Base-by-base conservation (phyloP, 352 stramenopile species). In the Globisporangium orthogonon region DNA sequence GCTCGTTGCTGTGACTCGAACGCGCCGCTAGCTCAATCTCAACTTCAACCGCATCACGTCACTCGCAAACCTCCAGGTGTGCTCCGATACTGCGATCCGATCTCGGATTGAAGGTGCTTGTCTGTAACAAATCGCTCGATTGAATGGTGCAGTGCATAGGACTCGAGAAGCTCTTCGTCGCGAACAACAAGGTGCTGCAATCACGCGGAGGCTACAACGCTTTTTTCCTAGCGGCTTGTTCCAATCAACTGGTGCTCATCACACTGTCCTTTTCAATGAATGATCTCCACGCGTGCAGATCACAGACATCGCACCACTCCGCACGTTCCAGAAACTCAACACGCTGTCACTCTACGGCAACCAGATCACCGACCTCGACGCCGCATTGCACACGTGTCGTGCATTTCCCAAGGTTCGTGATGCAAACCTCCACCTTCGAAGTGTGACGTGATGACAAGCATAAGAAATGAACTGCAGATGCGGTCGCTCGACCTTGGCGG, bases 291-390 rank as follows among this genome's bases (percentile, higher is more conserved):
- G 37, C 35, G 13, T 29, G n/a, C 30, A 86, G 74, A 62, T 88
- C 37, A 50, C 67, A 10, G 69, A 84, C n/a, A 71, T 88, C 7
- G 59, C 69, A 52, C 66, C 70, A 3, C 51, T 88, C 23, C 69
- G 74, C 1, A 57, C 60, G 17, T 69, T 88, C 23, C 60, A 69
- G 23, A 71, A 80, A 31, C 69, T 88, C 44, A 83, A 74, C 33
- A 84, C 78, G 3, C 15, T 88, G 10, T 88, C 76, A 15, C 52
- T 88, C 7, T 88, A 84, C 50, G 78, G 78, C 55, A 88, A 88
- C 62, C 54, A 58, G 29, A 62, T 88, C 31, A 33, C 37, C 2
- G 70, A 88, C 37, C 57, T 88, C 15, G 72, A 83, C 52, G 61
- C 63, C 15, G 59, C 56, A 0, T 52, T 88, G 33, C 76, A 86